Evolutionary conservation across 2,329 filamentous ascomycete genomes (phyloP).

Genomic region (Aspergillus melleus): DNA sequence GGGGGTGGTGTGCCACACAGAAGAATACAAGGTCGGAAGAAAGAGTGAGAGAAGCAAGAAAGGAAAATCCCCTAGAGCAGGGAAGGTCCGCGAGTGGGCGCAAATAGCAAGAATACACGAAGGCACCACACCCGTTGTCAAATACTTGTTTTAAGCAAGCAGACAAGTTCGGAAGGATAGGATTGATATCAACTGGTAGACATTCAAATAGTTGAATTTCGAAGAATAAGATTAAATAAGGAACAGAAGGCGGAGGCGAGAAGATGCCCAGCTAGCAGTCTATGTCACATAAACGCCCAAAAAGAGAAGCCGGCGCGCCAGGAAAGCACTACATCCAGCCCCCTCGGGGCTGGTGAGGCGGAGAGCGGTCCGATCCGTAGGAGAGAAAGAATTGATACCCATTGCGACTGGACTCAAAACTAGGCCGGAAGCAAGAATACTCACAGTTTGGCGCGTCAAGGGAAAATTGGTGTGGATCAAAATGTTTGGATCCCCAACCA

Average conservation of each 20-base stretch:
- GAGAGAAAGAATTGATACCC: slow-evolving; percentile 23
- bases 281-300: slow-evolving; percentile 18
- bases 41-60: slow-evolving; percentile 19
- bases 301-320: slow-evolving; percentile 14
- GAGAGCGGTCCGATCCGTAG: slow-evolving; percentile 26
- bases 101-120: slow-evolving; percentile 37
- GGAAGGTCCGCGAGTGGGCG: slow-evolving; percentile 21
- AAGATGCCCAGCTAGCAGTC: slow-evolving; percentile 21
- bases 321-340: slow-evolving; percentile 17
- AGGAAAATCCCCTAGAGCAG: slow-evolving; percentile 16
- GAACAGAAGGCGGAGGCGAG: slow-evolving; percentile 11
- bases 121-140: slow-evolving; percentile 25
- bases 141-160: slow-evolving; percentile 23
- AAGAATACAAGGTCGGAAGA: slow-evolving; percentile 16
- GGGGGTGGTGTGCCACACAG: slow-evolving; percentile 3
- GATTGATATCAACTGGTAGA: slow-evolving; percentile 23
- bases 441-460: slow-evolving; percentile 13
- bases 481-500: slow-evolving; percentile 8
- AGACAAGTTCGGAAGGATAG: slow-evolving; percentile 29
- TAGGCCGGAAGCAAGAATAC: slow-evolving; percentile 12
- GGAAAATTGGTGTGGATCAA: slow-evolving; percentile 13
- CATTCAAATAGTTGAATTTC: slow-evolving; percentile 18
- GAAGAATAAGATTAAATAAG: slow-evolving; percentile 16
- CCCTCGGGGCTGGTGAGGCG: slow-evolving; percentile 21
- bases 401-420: slow-evolving; percentile 16